A percentile compares a stretch with the other conserved stretches of the same genome.
These are phyloP conservation scores for Schizochytrium sp. DNA, from an alignment of 108 stramenopile genomes.

Conservation along the genomic window DNA sequence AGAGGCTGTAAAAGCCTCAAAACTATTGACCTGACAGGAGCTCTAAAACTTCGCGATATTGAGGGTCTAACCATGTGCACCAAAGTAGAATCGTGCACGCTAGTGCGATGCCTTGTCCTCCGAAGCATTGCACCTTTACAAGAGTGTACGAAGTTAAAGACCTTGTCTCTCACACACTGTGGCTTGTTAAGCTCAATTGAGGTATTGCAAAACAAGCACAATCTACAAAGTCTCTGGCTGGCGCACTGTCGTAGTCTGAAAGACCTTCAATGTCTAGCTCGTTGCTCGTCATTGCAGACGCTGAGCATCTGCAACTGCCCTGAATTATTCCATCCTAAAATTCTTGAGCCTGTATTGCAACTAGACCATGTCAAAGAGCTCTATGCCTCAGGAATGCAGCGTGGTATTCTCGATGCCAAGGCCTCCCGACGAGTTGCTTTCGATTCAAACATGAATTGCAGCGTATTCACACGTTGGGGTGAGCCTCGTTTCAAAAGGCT, in stretches of 20 bases:
- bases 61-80: slow-evolving; percentile 4
- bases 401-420: background rate
- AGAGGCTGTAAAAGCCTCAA: background rate
- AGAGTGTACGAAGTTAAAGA: background rate
- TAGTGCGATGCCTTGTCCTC: background rate
- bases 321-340: background rate
- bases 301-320: slow-evolving; percentile 27
- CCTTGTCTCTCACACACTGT: slow-evolving; percentile 33
- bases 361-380: background rate
- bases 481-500: background rate
- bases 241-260: background rate
- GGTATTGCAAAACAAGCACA: background rate
- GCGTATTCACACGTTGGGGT: background rate
- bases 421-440: background rate
- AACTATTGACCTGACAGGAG: slow-evolving; percentile 38
- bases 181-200: background rate
- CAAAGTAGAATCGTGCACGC: background rate
- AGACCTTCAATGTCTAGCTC: background rate
- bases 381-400: slow-evolving; percentile 16
- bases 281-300: background rate
- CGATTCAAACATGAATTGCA: background rate
- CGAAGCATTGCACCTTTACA: slow-evolving; percentile 1
- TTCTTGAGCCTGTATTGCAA: background rate
- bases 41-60: background rate
- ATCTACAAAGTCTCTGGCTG: slow-evolving; percentile 17